Conservation (phyloP, 2,329 filamentous ascomycete genomes). For the Rhinocladiella mackenziei region DNA sequence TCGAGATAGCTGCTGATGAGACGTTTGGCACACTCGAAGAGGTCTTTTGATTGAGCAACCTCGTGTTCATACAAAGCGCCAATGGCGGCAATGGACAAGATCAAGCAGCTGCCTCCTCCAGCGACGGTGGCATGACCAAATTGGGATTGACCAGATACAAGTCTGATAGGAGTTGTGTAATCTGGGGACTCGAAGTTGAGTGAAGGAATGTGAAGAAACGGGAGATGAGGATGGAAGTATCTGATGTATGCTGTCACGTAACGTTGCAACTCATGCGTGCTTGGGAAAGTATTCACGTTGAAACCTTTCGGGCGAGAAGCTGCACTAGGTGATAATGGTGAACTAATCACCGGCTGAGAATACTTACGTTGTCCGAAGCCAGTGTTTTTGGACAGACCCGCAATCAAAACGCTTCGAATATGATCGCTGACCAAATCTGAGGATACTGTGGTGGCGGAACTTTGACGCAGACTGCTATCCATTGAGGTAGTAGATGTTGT, state of each 20-base stretch:
- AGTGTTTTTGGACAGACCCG: constrained; percentile 58
- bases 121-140: constrained; percentile 54
- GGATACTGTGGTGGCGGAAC: constrained; percentile 57
- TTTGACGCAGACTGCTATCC: constrained; percentile 60
- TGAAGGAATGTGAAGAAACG: constrained; percentile 90
- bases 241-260: constrained; percentile 86
- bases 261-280: constrained; percentile 78
- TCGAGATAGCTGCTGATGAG: constrained; percentile 93
- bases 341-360: constrained; percentile 56
- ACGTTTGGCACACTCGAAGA: constrained; percentile 92
- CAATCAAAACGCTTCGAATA: constrained; percentile 59
- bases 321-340: constrained; percentile 46
- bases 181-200: constrained; percentile 81
- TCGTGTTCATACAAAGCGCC: constrained; percentile 86
- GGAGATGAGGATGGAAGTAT: constrained; percentile 89
- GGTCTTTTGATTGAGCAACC: constrained; percentile 68
- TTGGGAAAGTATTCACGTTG: constrained; percentile 62
- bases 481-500: constrained; percentile 46
- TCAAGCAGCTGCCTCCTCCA: constrained; percentile 79
- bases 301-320: constrained; percentile 27
- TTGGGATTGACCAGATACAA: constrained; percentile 50
- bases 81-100: constrained; percentile 83
- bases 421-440: constrained; percentile 64
- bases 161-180: constrained; percentile 58
- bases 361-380: constrained; percentile 56